Percentiles rank a stretch among this genome's conserved stretches.
Evolutionary conservation across 108 stramenopile genomes (phyloP).

Genomic region (Cyclotella baltica): DNA sequence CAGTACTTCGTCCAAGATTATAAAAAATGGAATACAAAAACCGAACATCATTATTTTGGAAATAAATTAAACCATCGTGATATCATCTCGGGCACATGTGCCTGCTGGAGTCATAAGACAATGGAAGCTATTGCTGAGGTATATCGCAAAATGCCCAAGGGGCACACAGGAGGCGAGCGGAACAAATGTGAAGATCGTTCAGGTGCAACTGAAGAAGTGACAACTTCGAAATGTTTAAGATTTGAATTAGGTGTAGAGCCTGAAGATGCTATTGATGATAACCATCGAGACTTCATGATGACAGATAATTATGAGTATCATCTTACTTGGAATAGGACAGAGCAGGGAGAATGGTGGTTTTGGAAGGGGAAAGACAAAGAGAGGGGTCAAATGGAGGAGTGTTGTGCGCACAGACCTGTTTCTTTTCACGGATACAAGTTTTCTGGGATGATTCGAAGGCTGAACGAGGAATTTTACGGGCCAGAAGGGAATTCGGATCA

Average conservation of each 20-base stretch:
- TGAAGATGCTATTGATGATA: constrained; percentile 29
- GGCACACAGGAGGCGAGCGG: constrained; percentile 10
- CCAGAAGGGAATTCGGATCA: constrained; percentile 5
- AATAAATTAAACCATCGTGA: constrained; percentile 31
- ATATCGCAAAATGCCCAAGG: constrained; percentile 46
- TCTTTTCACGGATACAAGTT: constrained; percentile 44
- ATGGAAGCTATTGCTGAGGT: constrained; percentile 30
- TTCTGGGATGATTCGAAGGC: background rate
- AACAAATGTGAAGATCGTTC: constrained; percentile 42
- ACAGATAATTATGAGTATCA: constrained; percentile 24
- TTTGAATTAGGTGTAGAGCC: constrained; percentile 16
- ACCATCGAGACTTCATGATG: constrained; percentile 25
- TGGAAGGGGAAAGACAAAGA: constrained; percentile 41
- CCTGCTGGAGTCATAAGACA: constrained; percentile 47
- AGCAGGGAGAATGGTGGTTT: constrained; percentile 57
- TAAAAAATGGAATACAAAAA: constrained; percentile 29
- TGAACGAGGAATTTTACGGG: constrained; percentile 43
- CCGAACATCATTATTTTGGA: constrained; percentile 51
- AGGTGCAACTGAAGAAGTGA: constrained; percentile 40
- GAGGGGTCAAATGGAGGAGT: constrained; percentile 45
- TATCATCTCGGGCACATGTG: constrained; percentile 25
- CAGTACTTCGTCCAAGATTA: constrained; percentile 32
- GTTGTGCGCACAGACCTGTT: constrained; percentile 36
- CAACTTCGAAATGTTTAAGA: constrained; percentile 28
- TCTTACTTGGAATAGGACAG: constrained; percentile 32